Evolutionary conservation across 257 asterid genomes (phyloP).

Genomic region (Capsicum chinense): DNA sequence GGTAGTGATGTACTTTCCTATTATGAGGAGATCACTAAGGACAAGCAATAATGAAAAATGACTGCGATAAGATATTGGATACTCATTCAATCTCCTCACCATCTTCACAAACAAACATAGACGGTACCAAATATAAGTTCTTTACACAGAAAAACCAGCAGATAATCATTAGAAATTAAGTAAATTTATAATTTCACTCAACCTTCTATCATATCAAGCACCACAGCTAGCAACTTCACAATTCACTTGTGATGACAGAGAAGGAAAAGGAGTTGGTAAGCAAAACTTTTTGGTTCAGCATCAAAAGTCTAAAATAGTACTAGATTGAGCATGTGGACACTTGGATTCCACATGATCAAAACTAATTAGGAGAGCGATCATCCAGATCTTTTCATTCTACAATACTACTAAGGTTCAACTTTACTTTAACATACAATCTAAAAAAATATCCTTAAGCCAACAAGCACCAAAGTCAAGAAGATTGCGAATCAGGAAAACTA

Average conservation of each 20-base stretch:
- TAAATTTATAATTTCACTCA: not conserved
- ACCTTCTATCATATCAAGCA: not conserved
- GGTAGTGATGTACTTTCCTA: not conserved
- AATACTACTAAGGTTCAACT: not conserved
- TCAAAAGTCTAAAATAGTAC: not conserved
- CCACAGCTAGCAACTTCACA: not conserved
- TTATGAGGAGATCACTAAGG: not conserved
- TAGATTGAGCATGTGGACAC: not conserved
- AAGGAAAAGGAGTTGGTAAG: not conserved
- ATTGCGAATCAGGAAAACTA: slow-evolving; percentile 38
- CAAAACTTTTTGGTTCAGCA: not conserved
- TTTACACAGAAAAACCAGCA: not conserved
- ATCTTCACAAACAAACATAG: not conserved
- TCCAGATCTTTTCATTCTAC: not conserved
- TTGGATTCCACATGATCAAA: not conserved
- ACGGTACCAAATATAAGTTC: not conserved
- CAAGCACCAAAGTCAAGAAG: slow-evolving; percentile 18
- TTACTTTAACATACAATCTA: not conserved
- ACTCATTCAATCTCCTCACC: not conserved
- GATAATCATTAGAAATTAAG: not conserved
- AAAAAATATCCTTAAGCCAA: not conserved
- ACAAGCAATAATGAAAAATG: not conserved
- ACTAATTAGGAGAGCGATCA: not conserved
- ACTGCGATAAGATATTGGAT: not conserved
- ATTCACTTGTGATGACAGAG: not conserved